phyloP scores from a whole-genome alignment of 495 filamentous ascomycete species.

The Daldinia loculata region DNA sequence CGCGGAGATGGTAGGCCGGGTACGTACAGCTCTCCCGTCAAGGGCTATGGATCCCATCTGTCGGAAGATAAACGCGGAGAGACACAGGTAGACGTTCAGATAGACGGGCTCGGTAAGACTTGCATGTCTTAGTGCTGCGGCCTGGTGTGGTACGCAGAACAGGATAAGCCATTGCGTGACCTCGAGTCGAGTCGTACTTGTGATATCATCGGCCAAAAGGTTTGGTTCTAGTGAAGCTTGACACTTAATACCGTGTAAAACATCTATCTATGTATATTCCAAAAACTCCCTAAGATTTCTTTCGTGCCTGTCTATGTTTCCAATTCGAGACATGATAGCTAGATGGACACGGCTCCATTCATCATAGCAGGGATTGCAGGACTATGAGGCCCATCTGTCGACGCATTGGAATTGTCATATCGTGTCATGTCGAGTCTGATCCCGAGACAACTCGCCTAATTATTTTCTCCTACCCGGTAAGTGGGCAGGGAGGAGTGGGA shows the following conservation, averaged over 20 bases:
- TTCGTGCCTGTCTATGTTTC: not conserved
- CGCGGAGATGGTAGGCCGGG: conserved; percentile 39
- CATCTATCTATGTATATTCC: conserved; percentile 2
- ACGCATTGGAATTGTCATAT: conserved; percentile 28
- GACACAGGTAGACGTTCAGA: conserved; percentile 19
- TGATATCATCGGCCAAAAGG: conserved; percentile 22
- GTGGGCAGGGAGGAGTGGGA: not conserved
- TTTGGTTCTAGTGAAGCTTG: conserved; percentile 11
- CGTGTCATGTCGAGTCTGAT: conserved; percentile 37
- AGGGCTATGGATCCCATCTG: conserved; percentile 22
- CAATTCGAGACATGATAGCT: conserved; percentile 3
- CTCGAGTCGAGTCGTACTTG: conserved; percentile 26
- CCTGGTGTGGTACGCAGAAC: conserved; percentile 26
- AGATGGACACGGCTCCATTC: conserved; percentile 12
- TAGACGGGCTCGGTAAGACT: conserved; percentile 35
- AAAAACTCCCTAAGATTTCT: not conserved
- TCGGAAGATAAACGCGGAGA: conserved; percentile 43
- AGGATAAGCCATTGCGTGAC: conserved; percentile 21
- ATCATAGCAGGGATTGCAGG: conserved; percentile 24
- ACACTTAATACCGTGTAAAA: not conserved
- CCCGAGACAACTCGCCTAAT: conserved; percentile 50
- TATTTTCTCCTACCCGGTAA: conserved; percentile 40
- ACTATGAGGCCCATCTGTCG: not conserved
- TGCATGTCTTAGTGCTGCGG: conserved; percentile 29
- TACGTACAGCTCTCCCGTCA: conserved; percentile 29